Base-by-base conservation (phyloP, 2,329 filamentous ascomycete species). In the Fusarium anguioides region DNA sequence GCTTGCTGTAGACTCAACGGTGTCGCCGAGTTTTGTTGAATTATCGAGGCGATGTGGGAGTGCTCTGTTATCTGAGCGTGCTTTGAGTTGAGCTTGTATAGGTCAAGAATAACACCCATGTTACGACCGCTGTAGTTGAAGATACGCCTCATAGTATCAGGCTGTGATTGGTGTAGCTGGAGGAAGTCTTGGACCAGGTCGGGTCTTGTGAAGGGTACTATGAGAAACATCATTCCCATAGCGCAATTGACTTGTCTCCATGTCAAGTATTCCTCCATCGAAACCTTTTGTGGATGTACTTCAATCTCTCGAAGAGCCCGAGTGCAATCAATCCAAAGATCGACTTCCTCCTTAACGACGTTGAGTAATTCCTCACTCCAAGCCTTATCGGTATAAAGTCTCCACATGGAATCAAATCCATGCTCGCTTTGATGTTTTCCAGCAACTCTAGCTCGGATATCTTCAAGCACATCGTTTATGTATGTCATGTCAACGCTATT, bases 401-500 rank as follows among this genome's bases (percentile, higher is more conserved):
- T 39, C 31, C 39, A 48, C 7, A 48, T 8, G 12, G 20, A 23
- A 23, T 48, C 45, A 17, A 48, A 31, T 4, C 45, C 31, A 12
- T 48, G n/a, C 6, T 20, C 17, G 10, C 45, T 31, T 5, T 20
- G 10, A 5, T 4, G 23, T 8, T n/a, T 21, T 5, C 21, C n/a
- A 5, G 31, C n/a, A 5, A 48, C 31, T 10, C 45, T n/a, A 5
- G 31, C 31, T n/a, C 39, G 37, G 31, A 48, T n/a, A 35, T 12
- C 45, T 12, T 39, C 45, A 27, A 48, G 31, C 7, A 48, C 31
- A 48, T 48, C 31, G 10, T 31, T 26, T 48, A 31, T 48, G 18
- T 48, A 48, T 9, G 24, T 48, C 45, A 48, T 48, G 23, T 48
- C 45, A n/a, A 48, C 24, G 31, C 45, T 48, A 4, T 48, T 48